phyloP scores from a whole-genome alignment of 202 grass and related monocot species.

The Cymbopogon flexuosus region DNA sequence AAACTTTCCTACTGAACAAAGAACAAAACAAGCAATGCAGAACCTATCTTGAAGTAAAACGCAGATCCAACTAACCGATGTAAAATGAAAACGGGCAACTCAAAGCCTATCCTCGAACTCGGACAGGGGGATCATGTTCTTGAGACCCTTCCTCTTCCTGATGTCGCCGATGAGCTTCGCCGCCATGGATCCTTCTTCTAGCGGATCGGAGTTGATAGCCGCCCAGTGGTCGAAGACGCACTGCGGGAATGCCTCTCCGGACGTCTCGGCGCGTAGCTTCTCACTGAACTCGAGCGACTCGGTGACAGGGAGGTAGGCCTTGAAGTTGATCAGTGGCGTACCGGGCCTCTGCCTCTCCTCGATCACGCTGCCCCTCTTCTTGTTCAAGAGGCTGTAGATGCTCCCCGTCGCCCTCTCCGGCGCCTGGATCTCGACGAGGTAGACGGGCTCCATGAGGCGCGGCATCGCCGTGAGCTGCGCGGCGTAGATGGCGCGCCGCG shows the following conservation, averaged over 20 bases:
- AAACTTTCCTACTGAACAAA: not conserved
- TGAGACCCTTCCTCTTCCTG: slow-evolving; percentile 14
- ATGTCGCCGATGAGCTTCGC: slow-evolving; percentile 7
- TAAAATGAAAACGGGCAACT: not conserved
- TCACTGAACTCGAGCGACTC: not conserved
- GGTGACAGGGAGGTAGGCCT: not conserved
- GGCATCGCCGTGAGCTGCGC: slow-evolving; percentile 54
- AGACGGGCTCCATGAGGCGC: slow-evolving; percentile 56
- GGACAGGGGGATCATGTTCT: not conserved
- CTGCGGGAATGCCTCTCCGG: slow-evolving; percentile 60
- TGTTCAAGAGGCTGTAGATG: slow-evolving; percentile 56
- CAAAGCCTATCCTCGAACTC: not conserved
- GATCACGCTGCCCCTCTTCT: slow-evolving; percentile 51
- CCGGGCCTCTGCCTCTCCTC: slow-evolving; percentile 11
- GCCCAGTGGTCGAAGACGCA: slow-evolving; percentile 70
- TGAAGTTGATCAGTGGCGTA: not conserved
- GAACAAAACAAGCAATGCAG: not conserved
- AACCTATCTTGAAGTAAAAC: not conserved
- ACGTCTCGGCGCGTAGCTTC: slow-evolving; percentile 3
- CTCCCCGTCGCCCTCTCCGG: slow-evolving; percentile 45
- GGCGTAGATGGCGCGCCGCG: slow-evolving; percentile 20
- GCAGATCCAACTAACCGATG: not conserved
- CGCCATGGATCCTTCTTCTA: slow-evolving; percentile 36
- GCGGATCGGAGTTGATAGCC: slow-evolving; percentile 45
- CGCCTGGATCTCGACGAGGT: slow-evolving; percentile 65